Conservation (phyloP, 2,329 filamentous ascomycete species). For the Neofusicoccum umdonicola region DNA sequence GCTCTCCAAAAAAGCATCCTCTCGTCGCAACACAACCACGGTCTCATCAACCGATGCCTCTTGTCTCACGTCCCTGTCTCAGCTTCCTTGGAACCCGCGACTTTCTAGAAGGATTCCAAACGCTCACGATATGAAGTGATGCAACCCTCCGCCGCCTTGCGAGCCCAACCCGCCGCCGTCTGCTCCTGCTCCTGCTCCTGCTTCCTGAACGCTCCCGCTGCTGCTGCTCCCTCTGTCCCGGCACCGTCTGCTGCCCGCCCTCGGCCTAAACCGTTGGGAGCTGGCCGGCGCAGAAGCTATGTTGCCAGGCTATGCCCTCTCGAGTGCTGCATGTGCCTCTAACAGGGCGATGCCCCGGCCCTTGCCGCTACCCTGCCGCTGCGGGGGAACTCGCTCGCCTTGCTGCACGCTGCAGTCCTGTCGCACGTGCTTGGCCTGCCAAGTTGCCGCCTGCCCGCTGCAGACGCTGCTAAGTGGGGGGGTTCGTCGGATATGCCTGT, state of each 20-base stretch:
- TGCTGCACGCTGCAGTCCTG: conserved; percentile 8
- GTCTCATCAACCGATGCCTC: conserved; percentile 2
- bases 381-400: neutral
- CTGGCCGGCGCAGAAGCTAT: neutral
- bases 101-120: neutral
- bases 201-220: neutral
- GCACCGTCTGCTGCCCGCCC: no score
- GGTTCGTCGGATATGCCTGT: neutral
- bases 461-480: neutral
- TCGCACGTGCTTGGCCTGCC: neutral
- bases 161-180: neutral
- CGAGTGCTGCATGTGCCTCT: neutral
- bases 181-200: neutral
- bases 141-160: neutral
- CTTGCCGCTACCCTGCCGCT: conserved; percentile 10
- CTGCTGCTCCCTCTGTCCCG: neutral
- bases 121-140: neutral
- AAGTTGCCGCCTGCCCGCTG: neutral
- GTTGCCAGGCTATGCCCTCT: no score
- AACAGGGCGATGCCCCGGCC: neutral
- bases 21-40: neutral
- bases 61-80: conserved; percentile 4
- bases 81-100: neutral
- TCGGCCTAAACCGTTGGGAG: neutral
- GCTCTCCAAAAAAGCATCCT: neutral